phyloP scores from a whole-genome alignment of 1,284 basidiomycete genomes.

The Ganoderma lingzhi region DNA sequence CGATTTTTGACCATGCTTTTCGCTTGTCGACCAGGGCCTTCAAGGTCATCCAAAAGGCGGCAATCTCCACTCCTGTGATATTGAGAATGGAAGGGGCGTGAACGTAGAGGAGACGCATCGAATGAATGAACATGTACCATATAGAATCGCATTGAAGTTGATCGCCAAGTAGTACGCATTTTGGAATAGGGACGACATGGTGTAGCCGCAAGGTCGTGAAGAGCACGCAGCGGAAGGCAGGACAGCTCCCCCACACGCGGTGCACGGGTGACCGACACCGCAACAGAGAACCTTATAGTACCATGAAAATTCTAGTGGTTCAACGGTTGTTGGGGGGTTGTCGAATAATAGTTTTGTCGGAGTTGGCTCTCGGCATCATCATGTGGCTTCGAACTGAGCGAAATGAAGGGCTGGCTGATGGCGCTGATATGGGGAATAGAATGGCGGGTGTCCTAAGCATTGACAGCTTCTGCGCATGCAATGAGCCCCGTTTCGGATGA shows the following conservation, averaged over 20 bases:
- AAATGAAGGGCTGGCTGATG: not conserved
- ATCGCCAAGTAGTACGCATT: constrained; percentile 29
- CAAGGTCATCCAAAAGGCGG: not conserved
- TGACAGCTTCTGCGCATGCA: not conserved
- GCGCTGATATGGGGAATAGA: not conserved
- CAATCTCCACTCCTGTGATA: not conserved
- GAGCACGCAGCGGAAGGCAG: not conserved
- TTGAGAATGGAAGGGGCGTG: too few relatives aligned
- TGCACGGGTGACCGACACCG: not conserved
- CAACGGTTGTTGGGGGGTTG: not conserved
- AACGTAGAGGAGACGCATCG: not conserved
- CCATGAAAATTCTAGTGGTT: not conserved
- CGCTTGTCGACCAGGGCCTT: not conserved
- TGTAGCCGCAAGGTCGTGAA: not conserved
- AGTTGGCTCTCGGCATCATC: not conserved
- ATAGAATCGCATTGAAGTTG: constrained; percentile 32
- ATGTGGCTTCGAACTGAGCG: not conserved
- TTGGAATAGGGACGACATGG: constrained; percentile 31
- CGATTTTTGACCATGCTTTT: not conserved
- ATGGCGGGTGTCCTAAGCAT: not conserved
- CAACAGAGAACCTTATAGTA: not conserved
- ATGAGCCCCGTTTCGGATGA: not conserved
- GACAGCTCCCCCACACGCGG: not conserved
- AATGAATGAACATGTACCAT: constrained; percentile 18
- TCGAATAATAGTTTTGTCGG: not conserved